Base-by-base conservation (phyloP, 1,284 basidiomycete species). In the Naganishia sp. region DNA sequence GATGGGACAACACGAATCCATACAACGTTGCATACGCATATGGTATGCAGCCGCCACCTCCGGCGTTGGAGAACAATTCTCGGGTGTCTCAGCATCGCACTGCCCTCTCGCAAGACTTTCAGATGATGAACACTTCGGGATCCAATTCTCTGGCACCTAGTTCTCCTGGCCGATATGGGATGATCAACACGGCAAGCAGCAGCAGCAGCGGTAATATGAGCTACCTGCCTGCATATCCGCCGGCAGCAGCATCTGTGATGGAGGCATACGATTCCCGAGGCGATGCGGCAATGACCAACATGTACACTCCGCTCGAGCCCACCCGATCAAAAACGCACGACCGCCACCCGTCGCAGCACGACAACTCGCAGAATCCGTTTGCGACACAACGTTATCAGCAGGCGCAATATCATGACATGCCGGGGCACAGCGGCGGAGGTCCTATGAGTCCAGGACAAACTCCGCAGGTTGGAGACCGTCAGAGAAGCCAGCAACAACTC, bases 191-290 rank as follows among this genome's bases (percentile, higher is more conserved):
- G 7, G 57, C 39, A 41, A 35, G 42, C 21, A 61, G 39, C 53
- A 49, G 21, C 45, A 46, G 47, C 25, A 61, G 47, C 35, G 45
- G 49, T 17, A 51, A 51, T 28, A 21, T 42, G 11, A 61, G 66
- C 6, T 77, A 74, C 56, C 66, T 80, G 5, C 79, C 78, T 0
- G 72, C 77, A 1, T 80, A 74, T 66, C 79, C 79, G 2, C 79
- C 79, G 6, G 72, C 78, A 0, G 79, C 74, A 0, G 79, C 77
- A 2, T 77, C 77, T 15, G 67, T 62, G 7, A 77, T 79, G 66
- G 78, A 80, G 61, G 73, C 67, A 1, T 79, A 78, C 53, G 78
- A 77, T 63, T 45, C 67, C 1, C 67, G 75, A 32, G 68, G 68
- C 2, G 75, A 74, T 43, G 62, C 64, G 4, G 64, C 66, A 1